A percentile compares a stretch with the other conserved stretches of the same genome.
phyloP scores from a whole-genome alignment of 495 filamentous ascomycete species.

The Xylaria scruposa region DNA sequence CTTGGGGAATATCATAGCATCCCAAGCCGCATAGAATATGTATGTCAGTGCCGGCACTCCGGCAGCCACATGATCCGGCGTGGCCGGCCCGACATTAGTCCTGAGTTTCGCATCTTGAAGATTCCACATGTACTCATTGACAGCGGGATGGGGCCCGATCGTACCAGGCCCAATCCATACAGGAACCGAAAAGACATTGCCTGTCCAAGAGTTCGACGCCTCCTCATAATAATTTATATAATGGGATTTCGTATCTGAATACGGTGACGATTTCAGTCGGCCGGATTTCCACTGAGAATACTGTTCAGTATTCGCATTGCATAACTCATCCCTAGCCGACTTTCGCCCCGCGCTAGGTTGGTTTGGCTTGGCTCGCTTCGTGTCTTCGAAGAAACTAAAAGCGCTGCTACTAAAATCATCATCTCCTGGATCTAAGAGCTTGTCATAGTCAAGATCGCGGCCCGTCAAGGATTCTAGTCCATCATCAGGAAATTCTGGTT shows the following conservation, averaged over 20 bases:
- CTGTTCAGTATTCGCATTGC: neutral
- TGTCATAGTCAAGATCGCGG: conserved; percentile 36
- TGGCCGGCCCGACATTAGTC: conserved; percentile 42
- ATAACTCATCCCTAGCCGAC: conserved; percentile 27
- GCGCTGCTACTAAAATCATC: conserved; percentile 38
- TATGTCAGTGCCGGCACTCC: conserved; percentile 47
- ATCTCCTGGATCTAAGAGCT: conserved; percentile 37
- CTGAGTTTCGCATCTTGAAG: conserved; percentile 37
- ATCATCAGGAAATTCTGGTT: conserved; percentile 41
- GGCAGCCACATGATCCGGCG: conserved; percentile 48
- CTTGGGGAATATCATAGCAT: conserved; percentile 40
- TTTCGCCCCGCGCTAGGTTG: conserved; percentile 40
- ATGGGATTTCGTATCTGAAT: conserved; percentile 34
- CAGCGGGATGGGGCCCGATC: conserved; percentile 35
- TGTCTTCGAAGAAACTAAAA: conserved; percentile 19
- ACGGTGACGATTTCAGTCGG: conserved; percentile 37
- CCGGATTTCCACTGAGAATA: conserved; percentile 34
- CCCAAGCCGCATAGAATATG: conserved; percentile 52
- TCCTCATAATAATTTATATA: conserved; percentile 33
- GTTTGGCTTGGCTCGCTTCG: neutral
- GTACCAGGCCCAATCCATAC: conserved; percentile 48
- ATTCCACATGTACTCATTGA: conserved; percentile 49
- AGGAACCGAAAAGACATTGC: conserved; percentile 34
- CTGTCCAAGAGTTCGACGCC: conserved; percentile 34
- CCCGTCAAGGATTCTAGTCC: conserved; percentile 28